These are phyloP conservation scores for Priceomyces medius DNA, from an alignment of 805 yeast genomes.

Conservation along the genomic window DNA sequence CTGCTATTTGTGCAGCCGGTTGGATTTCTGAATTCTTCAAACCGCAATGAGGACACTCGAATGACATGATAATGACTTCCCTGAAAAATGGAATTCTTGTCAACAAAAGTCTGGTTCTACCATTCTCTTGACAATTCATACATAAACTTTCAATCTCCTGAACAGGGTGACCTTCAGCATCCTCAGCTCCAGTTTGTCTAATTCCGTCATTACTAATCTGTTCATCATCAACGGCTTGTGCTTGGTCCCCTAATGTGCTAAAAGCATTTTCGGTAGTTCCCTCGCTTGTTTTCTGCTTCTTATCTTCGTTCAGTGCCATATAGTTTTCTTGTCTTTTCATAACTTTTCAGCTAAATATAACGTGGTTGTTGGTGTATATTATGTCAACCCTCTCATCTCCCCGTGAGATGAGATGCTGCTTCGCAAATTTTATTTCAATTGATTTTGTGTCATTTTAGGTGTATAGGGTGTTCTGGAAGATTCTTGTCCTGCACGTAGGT, in stretches of 20 bases:
- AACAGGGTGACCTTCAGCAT: constrained; percentile 88
- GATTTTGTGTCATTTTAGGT: constrained; percentile 1
- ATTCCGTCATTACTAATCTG: constrained; percentile 25
- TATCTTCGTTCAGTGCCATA: constrained; percentile 9
- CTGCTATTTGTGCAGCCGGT: constrained; percentile 91
- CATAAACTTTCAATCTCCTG: constrained; percentile 94
- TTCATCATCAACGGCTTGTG: constrained; percentile 23
- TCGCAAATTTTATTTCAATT: background rate
- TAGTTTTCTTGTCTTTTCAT: constrained; percentile 22
- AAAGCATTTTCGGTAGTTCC: constrained; percentile 20
- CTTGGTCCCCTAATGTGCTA: constrained; percentile 42
- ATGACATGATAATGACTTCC: constrained; percentile 91
- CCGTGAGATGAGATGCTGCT: constrained; percentile 1
- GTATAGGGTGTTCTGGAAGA: background rate
- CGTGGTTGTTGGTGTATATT: too few relatives aligned
- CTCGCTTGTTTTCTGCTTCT: constrained; percentile 7
- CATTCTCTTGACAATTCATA: constrained; percentile 90
- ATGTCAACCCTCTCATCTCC: too few relatives aligned
- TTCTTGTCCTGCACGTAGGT: background rate
- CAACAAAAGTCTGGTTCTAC: constrained; percentile 76
- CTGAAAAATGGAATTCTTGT: constrained; percentile 90
- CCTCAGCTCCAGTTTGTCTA: constrained; percentile 71
- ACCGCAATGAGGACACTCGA: constrained; percentile 93
- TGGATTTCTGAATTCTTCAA: constrained; percentile 90
- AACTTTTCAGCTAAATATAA: too few relatives aligned